Base-by-base conservation (phyloP, 805 yeast genomes). In the Yarrowia deformans region DNA sequence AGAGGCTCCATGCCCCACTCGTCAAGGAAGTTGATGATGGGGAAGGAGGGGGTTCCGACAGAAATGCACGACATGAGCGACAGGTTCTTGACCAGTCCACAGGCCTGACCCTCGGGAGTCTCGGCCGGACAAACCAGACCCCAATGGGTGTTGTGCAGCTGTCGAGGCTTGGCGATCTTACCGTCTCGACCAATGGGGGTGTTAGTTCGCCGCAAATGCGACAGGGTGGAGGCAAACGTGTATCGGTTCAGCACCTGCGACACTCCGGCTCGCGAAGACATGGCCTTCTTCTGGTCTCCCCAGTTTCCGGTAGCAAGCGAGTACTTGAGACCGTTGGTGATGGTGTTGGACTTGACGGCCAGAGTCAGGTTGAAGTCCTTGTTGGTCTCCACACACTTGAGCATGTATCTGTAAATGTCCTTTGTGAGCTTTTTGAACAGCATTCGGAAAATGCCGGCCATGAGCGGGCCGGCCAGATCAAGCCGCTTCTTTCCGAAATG, bases 201-300 rank as follows among this genome's bases (percentile, higher is more conserved):
- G 77, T 95, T 95, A 1, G 99, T 95, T 86, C 99, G 91, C 83
- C 99, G 89, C 82, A 95, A 89, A 84, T 95, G 99, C 69, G 99
- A 95, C 76, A 95, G 84, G 1, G 99, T 95, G n/a, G 99, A 95
- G 1, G 98, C 92, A 80, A 95, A 95, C 7, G 99, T 95, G 81
- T 95, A 95, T 82, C 99, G 88, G 80, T 95, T 95, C 80, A 95
- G 85, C 73, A 95, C 99, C 84, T 95, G 99, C 35, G 98, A 94
- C 58, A 96, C 99, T 86, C 99, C 99, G 7, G 99, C 99, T 80
- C 97, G 89, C 19, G 98, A 89, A 71, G 95, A 88, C 99, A 95
- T 95, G 14, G 98, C 98, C 80, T 95, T 95, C 88, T 93, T 94
- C 80, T 95, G 99, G 81, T 95, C 99, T 83, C 99, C 99, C 99